Evolutionary conservation across 306 rosid species (phyloP), one percentile per base, ranked within the genome.

Genomic region (Alnus glutinosa): DNA sequence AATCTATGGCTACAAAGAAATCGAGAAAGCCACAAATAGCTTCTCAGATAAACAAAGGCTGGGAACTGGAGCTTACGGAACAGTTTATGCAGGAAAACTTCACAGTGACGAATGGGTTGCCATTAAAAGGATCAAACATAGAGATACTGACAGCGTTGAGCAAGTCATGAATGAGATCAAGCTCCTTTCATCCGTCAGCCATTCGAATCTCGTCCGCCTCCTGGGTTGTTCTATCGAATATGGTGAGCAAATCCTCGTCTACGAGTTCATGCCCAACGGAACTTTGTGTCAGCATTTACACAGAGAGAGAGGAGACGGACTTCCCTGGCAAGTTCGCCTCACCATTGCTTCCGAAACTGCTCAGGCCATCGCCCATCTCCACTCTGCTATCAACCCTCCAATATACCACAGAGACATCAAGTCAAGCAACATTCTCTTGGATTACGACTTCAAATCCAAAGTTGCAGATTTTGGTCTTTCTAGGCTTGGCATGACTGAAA

Each of bases 401-500:
- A 95, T 95, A 28, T 93, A 90, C 78, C 99, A 95, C 57, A 81
- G 99, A 82, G 99, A 95, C 50, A 90, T 95, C 11, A 95, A 95
- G 72, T 93, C 99, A 16, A 95, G 96, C 70, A 95, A 95, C 86
- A 95, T 95, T 18, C 86, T 95, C 32, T 73, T 95, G 79, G 99
- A 93, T 71, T 16, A 80, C 9, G 84, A 87, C 48, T 88, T 93
- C 61, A 80, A 88, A 57, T 88, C 98, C 5, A 95, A 90, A 78
- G 94, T 95, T 13, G 98, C 98, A 51, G 99, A 95, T 77, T 95
- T 95, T 73, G 99, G 99, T 58, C 99, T 95, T 74, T 95, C 98
- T 0, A 89, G 99, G 76, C 87, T 88, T 54, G 99, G 98, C 1
- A 83, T 89, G 86, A 80, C 85, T 0, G 99, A 95, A 83, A 88